Conservation (phyloP, 1,284 basidiomycete species). For the Puccinia coronata region DNA sequence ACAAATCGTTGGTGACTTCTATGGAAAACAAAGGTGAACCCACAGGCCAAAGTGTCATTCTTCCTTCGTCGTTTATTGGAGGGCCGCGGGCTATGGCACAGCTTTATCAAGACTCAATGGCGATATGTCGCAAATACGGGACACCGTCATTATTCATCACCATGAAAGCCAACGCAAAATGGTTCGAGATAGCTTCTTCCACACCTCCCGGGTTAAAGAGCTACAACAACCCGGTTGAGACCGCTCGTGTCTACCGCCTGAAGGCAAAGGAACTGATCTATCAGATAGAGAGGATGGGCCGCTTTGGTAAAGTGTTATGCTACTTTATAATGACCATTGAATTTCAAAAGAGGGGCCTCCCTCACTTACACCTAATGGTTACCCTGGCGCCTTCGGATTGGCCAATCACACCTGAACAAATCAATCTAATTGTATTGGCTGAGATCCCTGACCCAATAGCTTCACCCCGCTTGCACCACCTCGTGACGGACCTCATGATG, state of each 20-base stretch:
- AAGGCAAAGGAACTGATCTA: conserved; percentile 56
- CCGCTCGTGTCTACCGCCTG: conserved; percentile 62
- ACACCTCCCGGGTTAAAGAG: conserved; percentile 61
- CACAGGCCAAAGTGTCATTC: conserved; percentile 51
- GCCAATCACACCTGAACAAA: background rate
- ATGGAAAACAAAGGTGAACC: conserved; percentile 21
- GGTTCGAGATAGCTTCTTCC: conserved; percentile 61
- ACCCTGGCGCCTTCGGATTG: background rate
- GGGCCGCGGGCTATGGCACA: conserved; percentile 59
- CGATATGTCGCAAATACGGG: conserved; percentile 57
- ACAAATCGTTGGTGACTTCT: background rate
- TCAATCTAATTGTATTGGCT: background rate
- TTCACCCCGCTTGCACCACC: background rate
- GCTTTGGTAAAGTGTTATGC: conserved; percentile 59
- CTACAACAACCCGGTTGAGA: conserved; percentile 62
- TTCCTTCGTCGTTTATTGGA: conserved; percentile 60
- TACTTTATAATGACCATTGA: conserved; percentile 63
- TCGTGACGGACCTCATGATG: background rate
- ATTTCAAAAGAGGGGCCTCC: conserved; percentile 64
- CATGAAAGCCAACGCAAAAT: conserved; percentile 60
- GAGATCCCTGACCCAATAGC: background rate
- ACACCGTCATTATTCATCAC: conserved; percentile 60
- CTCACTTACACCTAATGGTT: conserved; percentile 61
- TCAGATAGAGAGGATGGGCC: conserved; percentile 52
- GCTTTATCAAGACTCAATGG: conserved; percentile 61